Conservation (phyloP, 2,329 filamentous ascomycete species). For the Stemphylium beticola region DNA sequence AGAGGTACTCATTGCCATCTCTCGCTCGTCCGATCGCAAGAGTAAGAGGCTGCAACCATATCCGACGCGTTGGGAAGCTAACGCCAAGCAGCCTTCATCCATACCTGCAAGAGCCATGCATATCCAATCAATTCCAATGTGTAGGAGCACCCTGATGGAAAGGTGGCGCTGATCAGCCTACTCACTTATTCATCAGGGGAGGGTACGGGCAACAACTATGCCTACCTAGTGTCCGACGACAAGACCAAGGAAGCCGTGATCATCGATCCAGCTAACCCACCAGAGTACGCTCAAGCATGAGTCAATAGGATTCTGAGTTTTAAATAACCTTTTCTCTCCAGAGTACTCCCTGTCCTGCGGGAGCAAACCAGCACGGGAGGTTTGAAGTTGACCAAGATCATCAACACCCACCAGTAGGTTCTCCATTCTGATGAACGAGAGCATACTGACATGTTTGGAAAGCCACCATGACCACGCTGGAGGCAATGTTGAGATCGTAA, state of each 20-base stretch:
- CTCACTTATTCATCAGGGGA: slow-evolving; percentile 63
- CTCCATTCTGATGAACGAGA: background rate
- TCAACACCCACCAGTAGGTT: slow-evolving; percentile 95
- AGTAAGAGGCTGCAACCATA: background rate
- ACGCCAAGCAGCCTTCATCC: slow-evolving; percentile 32
- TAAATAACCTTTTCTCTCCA: slow-evolving; percentile 36
- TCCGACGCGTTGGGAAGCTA: slow-evolving; percentile 13
- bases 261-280: slow-evolving; percentile 79
- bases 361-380: slow-evolving; percentile 72
- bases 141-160: slow-evolving; percentile 57
- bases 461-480: slow-evolving; percentile 96
- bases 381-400: slow-evolving; percentile 85
- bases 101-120: slow-evolving; percentile 68
- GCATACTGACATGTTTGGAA: slow-evolving; percentile 13
- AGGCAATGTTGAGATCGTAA: slow-evolving; percentile 81
- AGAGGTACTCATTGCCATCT: slow-evolving; percentile 30
- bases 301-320: background rate
- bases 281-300: slow-evolving; percentile 64
- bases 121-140: slow-evolving; percentile 88
- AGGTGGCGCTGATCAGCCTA: background rate
- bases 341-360: slow-evolving; percentile 71
- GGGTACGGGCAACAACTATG: slow-evolving; percentile 81
- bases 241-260: slow-evolving; percentile 63
- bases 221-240: slow-evolving; percentile 66
- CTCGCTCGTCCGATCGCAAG: slow-evolving; percentile 25